Evolutionary conservation across 1,284 basidiomycete genomes (phyloP).

Genomic region (Farysia itapuensis): DNA sequence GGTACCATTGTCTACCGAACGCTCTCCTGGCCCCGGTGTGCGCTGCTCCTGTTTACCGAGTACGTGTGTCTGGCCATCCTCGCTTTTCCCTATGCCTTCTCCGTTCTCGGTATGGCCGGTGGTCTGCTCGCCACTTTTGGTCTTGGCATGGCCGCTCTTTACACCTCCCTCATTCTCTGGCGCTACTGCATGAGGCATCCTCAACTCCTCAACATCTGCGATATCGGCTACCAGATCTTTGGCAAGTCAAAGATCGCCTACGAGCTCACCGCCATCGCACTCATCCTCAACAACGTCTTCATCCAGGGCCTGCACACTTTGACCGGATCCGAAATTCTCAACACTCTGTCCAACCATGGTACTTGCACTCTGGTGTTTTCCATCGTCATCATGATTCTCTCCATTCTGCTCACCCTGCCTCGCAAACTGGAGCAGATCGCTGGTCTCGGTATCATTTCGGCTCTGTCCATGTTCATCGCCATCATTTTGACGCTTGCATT

Average conservation of each 20-base stretch:
- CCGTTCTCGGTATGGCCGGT: slow-evolving; percentile 50
- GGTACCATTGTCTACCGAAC: slow-evolving; percentile 42
- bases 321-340: slow-evolving; percentile 62
- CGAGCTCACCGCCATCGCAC: slow-evolving; percentile 58
- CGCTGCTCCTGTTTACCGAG: slow-evolving; percentile 46
- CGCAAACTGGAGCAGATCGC: slow-evolving; percentile 52
- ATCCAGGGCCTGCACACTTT: slow-evolving; percentile 49
- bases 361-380: slow-evolving; percentile 68
- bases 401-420: slow-evolving; percentile 44
- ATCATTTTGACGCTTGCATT: slow-evolving; percentile 48
- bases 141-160: slow-evolving; percentile 43
- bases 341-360: slow-evolving; percentile 67
- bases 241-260: slow-evolving; percentile 64
- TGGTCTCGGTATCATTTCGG: slow-evolving; percentile 46
- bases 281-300: slow-evolving; percentile 53
- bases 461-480: slow-evolving; percentile 48
- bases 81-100: slow-evolving; percentile 46
- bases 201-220: slow-evolving; percentile 66
- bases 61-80: slow-evolving; percentile 55
- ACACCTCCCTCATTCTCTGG: slow-evolving; percentile 62
- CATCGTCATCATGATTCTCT: slow-evolving; percentile 54
- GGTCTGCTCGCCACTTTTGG: slow-evolving; percentile 48
- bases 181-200: slow-evolving; percentile 69
- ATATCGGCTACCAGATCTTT: slow-evolving; percentile 67
- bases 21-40: slow-evolving; percentile 47